Base-by-base conservation (phyloP, 305 asterid species). In the Stenogyne calaminthoides region DNA sequence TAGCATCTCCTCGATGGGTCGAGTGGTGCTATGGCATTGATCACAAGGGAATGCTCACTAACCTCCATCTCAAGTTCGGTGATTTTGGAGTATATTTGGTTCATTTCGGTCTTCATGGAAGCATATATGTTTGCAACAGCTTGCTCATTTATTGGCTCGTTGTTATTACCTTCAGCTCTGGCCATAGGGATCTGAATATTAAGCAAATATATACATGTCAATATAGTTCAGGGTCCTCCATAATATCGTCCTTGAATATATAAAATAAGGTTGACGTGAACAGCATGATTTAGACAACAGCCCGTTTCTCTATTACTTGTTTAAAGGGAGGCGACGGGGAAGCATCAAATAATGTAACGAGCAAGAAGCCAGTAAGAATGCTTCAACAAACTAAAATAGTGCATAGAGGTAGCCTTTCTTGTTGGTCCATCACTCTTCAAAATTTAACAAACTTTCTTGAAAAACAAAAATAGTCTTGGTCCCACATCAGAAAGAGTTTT, bases 1-100 rank as follows among this genome's bases (percentile, higher is more conserved):
- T 87, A 95, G 90, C 99, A 95, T 71, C 90, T 79, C 78, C 99
- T 91, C 10, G 92, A 83, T 44, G 91, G 96, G 66, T 95, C 99
- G 10, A 95, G 92, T 32, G 96, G 98, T 67, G 85, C 75, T 52
- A 95, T 89, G 80, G 99, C 99, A 74, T 90, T 91, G 78, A 88
- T 86, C 79, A 95, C 98, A 9, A 95, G 89, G 11, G 95, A 84
- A 74, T 95, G 99, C 84, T 95, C 99, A 16, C 96, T 89, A 8
- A 78, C 97, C 82, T 95, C 96, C 98, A 95, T 95, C 74, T 92
- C 98, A 16, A 95, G 88, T 78, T 95, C 96, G 0, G 94, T 90
- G 52, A 92, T 89, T 80, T 95, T 92, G 77, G 99, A 90, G 86
- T 92, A 88, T 22, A 92, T 85, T 73, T 95, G 96, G 88, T 87